These are phyloP conservation scores for Amphichorda felina DNA, from an alignment of 2,329 filamentous ascomycete genomes.

Conservation along the genomic window DNA sequence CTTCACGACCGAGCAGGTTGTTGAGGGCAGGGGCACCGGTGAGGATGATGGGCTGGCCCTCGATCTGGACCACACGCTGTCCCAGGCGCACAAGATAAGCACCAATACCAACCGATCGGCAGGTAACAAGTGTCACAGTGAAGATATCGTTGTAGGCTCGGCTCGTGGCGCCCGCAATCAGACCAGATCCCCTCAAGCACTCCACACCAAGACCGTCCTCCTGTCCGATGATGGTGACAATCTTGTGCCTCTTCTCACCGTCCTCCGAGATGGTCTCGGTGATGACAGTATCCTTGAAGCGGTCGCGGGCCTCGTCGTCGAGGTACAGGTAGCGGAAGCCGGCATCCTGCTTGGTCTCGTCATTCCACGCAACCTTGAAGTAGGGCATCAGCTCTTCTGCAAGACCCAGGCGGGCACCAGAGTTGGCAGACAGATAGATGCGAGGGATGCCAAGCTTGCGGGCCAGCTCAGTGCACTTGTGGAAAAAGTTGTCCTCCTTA, in stretches of 20 bases:
- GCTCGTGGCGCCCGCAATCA: slow-evolving; percentile 95
- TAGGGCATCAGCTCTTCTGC: slow-evolving; percentile 94
- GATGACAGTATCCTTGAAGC: slow-evolving; percentile 63
- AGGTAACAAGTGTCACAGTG: slow-evolving; percentile 94
- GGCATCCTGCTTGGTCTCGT: slow-evolving; percentile 63
- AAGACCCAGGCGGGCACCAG: slow-evolving; percentile 91
- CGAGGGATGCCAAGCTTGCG: slow-evolving; percentile 90
- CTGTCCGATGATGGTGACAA: slow-evolving; percentile 82
- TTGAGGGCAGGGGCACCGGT: slow-evolving; percentile 96
- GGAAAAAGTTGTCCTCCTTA: slow-evolving; percentile 94
- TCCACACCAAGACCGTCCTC: slow-evolving; percentile 97
- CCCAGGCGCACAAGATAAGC: slow-evolving; percentile 97
- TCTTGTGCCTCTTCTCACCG: slow-evolving; percentile 86
- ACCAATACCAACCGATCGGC: slow-evolving; percentile 97
- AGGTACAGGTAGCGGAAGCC: slow-evolving; percentile 98
- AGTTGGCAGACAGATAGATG: slow-evolving; percentile 97
- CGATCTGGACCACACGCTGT: slow-evolving; percentile 96
- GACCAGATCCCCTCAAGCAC: slow-evolving; percentile 90
- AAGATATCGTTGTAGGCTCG: slow-evolving; percentile 98
- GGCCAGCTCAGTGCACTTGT: slow-evolving; percentile 96
- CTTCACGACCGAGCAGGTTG: slow-evolving; percentile 94
- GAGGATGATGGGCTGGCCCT: slow-evolving; percentile 96
- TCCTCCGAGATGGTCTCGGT: slow-evolving; percentile 80
- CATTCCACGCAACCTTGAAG: slow-evolving; percentile 96
- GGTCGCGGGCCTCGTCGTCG: slow-evolving; percentile 72